These are phyloP conservation scores for Saccharomycodes ludwigii DNA, from an alignment of 805 yeast species.

Conservation along the genomic window DNA sequence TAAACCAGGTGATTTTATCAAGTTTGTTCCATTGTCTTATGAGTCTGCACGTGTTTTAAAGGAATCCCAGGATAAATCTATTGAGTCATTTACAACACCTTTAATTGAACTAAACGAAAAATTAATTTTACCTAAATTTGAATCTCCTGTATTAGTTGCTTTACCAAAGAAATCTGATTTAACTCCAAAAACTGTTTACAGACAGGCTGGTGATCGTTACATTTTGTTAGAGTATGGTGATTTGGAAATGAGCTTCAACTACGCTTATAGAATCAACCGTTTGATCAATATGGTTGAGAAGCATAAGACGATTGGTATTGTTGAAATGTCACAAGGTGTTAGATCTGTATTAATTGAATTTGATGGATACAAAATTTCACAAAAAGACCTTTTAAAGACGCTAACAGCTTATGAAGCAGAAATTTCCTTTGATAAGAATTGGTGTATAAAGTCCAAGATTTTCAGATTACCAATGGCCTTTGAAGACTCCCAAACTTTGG, in stretches of 20 bases:
- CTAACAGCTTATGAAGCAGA: slow-evolving; percentile 67
- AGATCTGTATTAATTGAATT: slow-evolving; percentile 86
- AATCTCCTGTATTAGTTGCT: slow-evolving; percentile 58
- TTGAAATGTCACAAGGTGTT: slow-evolving; percentile 96
- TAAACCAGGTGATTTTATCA: slow-evolving; percentile 81
- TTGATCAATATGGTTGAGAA: slow-evolving; percentile 60
- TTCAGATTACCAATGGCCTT: slow-evolving; percentile 91
- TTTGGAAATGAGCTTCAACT: slow-evolving; percentile 70
- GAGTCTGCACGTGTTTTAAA: slow-evolving; percentile 57
- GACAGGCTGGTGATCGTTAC: slow-evolving; percentile 97
- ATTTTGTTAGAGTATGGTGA: slow-evolving; percentile 89
- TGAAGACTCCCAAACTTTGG: slow-evolving; percentile 81
- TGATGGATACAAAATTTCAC: slow-evolving; percentile 51
- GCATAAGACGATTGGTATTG: slow-evolving; percentile 62
- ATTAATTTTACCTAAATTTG: slow-evolving; percentile 30
- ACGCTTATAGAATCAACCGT: slow-evolving; percentile 74
- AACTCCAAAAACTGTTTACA: slow-evolving; percentile 66
- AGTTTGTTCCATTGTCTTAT: slow-evolving; percentile 66
- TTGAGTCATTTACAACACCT: slow-evolving; percentile 21
- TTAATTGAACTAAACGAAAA: slow-evolving; percentile 21
- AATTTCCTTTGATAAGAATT: slow-evolving; percentile 58
- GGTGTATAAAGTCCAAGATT: slow-evolving; percentile 78
- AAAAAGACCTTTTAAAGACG: slow-evolving; percentile 46
- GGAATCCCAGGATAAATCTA: slow-evolving; percentile 42
- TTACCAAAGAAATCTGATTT: slow-evolving; percentile 32